These are phyloP conservation scores for Claviceps monticola DNA, from an alignment of 2,329 filamentous ascomycete genomes.

Conservation along the genomic window DNA sequence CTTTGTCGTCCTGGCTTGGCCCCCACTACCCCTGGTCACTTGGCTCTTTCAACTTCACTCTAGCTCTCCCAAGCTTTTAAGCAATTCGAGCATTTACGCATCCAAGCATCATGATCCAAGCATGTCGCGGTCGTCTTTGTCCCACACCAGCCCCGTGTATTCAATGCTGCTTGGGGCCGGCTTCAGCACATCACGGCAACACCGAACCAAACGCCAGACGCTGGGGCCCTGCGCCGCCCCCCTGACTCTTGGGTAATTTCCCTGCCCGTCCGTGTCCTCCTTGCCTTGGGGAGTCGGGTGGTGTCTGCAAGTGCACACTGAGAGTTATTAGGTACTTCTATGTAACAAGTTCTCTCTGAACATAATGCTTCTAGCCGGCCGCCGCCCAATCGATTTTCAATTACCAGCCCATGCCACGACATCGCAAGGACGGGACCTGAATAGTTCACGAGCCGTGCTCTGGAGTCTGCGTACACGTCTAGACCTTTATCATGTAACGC, in stretches of 20 bases:
- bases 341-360: background rate
- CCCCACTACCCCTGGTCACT: constrained; percentile 4
- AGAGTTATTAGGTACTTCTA: background rate
- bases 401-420: background rate
- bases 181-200: constrained; percentile 3
- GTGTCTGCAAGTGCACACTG: background rate
- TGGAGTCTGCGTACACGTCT: background rate
- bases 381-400: background rate
- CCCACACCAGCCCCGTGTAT: constrained; percentile 6
- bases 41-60: background rate
- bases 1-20: constrained; percentile 2
- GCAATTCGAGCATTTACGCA: background rate
- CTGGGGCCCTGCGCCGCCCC: constrained; percentile 1
- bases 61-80: background rate
- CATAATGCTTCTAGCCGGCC: background rate
- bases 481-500: background rate
- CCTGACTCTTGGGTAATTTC: constrained; percentile 6
- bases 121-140: constrained; percentile 2
- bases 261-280: constrained; percentile 1
- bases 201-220: constrained; percentile 2
- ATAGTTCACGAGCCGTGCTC: background rate
- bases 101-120: too few relatives aligned
- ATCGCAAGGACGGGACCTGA: too few relatives aligned
- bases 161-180: background rate
- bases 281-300: background rate